A percentile compares a stretch with the other conserved stretches of the same genome.
Evolutionary conservation across 495 filamentous ascomycete genomes (phyloP).

Genomic region (Lophium mytilinum): DNA sequence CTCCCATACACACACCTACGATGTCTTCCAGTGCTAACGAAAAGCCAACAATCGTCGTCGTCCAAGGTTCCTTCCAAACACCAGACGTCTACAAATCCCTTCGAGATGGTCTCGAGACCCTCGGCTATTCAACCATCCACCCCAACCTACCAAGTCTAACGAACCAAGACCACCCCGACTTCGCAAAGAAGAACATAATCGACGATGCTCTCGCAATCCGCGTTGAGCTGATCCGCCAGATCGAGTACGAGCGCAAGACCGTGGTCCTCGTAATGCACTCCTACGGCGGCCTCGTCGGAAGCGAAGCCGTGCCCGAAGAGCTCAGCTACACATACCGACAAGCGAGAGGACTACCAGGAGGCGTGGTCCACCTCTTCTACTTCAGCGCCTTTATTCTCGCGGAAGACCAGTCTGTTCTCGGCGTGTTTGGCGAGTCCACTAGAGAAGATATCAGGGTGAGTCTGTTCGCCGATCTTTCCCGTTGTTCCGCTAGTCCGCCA

Average conservation of each 20-base stretch:
- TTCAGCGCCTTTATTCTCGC: constrained; percentile 4
- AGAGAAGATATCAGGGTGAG: constrained; percentile 17
- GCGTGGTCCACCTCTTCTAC: constrained; percentile 9
- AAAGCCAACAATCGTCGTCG: constrained; percentile 26
- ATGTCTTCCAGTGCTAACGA: no score
- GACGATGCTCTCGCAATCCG: constrained; percentile 6
- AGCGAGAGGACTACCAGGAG: neutral
- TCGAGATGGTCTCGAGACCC: constrained; percentile 4
- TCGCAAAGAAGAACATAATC: neutral
- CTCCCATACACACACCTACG: no score
- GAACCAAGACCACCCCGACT: constrained; percentile 9
- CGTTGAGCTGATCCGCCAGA: neutral
- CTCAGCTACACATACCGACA: neutral
- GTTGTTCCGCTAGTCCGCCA: no score
- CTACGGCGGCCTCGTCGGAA: constrained; percentile 14
- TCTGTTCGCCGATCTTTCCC: neutral
- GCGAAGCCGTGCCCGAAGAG: constrained; percentile 1
- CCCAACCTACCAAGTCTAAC: constrained; percentile 20
- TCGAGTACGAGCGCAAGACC: neutral
- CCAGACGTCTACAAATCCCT: constrained; percentile 24
- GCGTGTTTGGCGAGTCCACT: constrained; percentile 23
- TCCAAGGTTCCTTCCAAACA: constrained; percentile 34
- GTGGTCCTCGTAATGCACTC: constrained; percentile 17
- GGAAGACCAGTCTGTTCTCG: constrained; percentile 1
- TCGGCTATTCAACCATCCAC: constrained; percentile 22